Conservation (phyloP, 345 rosid genomes). For the Linum tenue region DNA sequence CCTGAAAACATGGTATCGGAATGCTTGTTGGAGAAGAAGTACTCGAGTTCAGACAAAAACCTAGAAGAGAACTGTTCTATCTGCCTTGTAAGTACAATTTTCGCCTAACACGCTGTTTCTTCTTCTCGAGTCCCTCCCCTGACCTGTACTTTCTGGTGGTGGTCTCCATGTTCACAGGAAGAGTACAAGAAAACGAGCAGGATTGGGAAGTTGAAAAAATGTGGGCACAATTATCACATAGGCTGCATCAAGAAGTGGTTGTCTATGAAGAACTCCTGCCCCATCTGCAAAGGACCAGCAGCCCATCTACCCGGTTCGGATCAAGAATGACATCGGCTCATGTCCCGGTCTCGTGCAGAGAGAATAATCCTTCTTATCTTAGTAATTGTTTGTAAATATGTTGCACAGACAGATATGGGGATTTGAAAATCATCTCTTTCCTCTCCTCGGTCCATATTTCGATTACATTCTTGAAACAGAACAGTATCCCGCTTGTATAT, state of each 20-base stretch:
- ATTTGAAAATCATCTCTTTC: too few species aligned
- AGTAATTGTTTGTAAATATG: not conserved
- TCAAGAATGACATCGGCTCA: not conserved
- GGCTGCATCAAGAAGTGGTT: constrained; percentile 78
- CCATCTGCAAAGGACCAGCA: constrained; percentile 56
- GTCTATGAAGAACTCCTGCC: constrained; percentile 75
- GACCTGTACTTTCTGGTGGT: not conserved
- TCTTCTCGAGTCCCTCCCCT: not conserved
- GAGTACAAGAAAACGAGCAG: constrained; percentile 57
- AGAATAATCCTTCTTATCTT: not conserved
- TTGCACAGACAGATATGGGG: too few species aligned
- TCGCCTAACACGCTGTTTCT: not conserved
- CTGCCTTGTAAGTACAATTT: constrained; percentile 58
- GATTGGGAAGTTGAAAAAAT: constrained; percentile 41
- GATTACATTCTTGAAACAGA: too few species aligned
- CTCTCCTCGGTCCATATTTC: too few species aligned
- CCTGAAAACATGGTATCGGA: constrained; percentile 45
- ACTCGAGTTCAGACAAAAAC: constrained; percentile 26
- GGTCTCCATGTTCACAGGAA: constrained; percentile 34
- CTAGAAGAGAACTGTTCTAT: constrained; percentile 54
- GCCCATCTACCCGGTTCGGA: not conserved
- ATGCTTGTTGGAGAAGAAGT: constrained; percentile 41
- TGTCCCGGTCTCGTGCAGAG: not conserved
- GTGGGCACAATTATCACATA: constrained; percentile 72
- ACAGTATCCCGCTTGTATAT: too few species aligned